A percentile compares a stretch with the other conserved stretches of the same genome.
These are phyloP conservation scores for Persicaria tinctoria DNA, from an alignment of 148 eudicot genomes.

Conservation along the genomic window DNA sequence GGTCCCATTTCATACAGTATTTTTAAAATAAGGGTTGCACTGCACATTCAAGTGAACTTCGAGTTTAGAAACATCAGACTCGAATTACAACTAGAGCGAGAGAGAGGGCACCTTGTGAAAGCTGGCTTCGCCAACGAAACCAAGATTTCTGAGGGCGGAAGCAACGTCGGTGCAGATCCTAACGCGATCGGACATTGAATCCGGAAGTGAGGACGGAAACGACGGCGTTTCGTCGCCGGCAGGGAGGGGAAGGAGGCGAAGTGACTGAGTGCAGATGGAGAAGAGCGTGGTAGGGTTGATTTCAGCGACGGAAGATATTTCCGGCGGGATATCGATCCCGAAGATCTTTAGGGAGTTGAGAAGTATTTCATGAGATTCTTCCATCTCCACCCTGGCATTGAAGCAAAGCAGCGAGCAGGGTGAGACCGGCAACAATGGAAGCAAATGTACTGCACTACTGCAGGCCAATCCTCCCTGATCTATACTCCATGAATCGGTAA, in stretches of 20 bases:
- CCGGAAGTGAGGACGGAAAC: constrained; percentile 23
- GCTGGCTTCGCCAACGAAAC: constrained; percentile 36
- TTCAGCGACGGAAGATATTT: constrained; percentile 21
- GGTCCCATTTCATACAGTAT: too few relatives aligned
- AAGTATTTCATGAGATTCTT: constrained; percentile 35
- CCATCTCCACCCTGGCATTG: constrained; percentile 14
- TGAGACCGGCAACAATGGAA: too few relatives aligned
- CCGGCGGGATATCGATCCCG: constrained; percentile 25
- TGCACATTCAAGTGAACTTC: too few relatives aligned
- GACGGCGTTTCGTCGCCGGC: constrained; percentile 6
- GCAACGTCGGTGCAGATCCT: constrained; percentile 36
- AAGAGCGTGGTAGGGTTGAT: constrained; percentile 26
- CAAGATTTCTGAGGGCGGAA: constrained; percentile 25
- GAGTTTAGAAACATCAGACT: background rate
- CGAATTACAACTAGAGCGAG: background rate
- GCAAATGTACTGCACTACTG: too few relatives aligned
- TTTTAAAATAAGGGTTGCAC: too few relatives aligned
- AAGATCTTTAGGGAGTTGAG: constrained; percentile 26
- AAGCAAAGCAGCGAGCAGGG: background rate
- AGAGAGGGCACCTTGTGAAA: constrained; percentile 36
- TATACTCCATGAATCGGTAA: too few relatives aligned
- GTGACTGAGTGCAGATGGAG: constrained; percentile 28
- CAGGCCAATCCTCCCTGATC: too few relatives aligned
- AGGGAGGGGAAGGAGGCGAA: constrained; percentile 16
- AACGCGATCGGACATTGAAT: constrained; percentile 32